These are phyloP conservation scores for Suillus placidus DNA, from an alignment of 768 basidiomycete genomes.

Conservation along the genomic window DNA sequence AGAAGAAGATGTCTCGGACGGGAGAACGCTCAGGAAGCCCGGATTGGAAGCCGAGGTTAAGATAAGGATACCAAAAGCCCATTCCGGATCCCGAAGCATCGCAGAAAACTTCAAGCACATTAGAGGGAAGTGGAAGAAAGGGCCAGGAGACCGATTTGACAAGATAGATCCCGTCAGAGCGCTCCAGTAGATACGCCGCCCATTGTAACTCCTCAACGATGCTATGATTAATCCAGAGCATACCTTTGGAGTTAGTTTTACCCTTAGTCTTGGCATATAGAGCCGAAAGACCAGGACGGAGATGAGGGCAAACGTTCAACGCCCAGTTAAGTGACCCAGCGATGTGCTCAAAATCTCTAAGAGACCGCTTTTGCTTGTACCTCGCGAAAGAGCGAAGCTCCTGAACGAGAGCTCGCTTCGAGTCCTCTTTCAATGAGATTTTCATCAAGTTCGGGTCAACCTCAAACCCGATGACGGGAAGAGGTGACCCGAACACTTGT, in stretches of 20 bases:
- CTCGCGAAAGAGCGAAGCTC: neutral
- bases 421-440: neutral
- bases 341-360: constrained; percentile 26
- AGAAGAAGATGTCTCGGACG: constrained; percentile 19
- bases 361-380: too few species aligned
- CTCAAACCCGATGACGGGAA: constrained; percentile 35
- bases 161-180: neutral
- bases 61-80: too few species aligned
- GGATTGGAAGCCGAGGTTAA: neutral
- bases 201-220: neutral
- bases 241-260: constrained; percentile 12
- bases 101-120: too few species aligned
- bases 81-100: too few species aligned
- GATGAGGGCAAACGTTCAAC: constrained; percentile 41
- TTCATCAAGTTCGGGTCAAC: constrained; percentile 28
- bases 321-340: constrained; percentile 45
- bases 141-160: neutral
- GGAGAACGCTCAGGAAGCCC: too few species aligned
- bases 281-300: constrained; percentile 33
- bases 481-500: constrained; percentile 36
- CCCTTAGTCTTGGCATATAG: constrained; percentile 39
- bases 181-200: neutral
- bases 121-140: too few species aligned
- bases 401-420: neutral
- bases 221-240: neutral